Base-by-base conservation (phyloP, 2,329 filamentous ascomycete genomes). In the Colletotrichum sp. region DNA sequence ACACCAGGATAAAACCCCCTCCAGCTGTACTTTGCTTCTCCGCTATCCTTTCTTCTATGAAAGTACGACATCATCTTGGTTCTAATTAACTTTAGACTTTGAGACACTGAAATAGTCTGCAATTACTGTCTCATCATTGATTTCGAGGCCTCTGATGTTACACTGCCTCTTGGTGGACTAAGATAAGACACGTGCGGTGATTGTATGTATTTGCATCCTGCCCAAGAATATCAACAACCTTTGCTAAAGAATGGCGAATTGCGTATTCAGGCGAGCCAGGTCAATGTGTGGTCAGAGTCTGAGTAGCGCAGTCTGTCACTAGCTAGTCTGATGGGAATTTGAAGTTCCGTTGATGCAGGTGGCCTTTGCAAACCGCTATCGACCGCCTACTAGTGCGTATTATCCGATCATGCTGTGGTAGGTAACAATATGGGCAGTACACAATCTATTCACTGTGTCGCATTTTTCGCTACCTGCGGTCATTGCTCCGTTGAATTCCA, bases 401-500 rank as follows among this genome's bases (percentile, higher is more conserved):
- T 13, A 48, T 3, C 38, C 9, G 18, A 0, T 48, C 43, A 21
- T 48, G 43, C 3, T 10, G 5, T 13, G 43, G 43, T 21, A n/a
- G 18, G n/a, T 21, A 21, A 13, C 7, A 13, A 52, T 13, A 3
- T 21, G 43, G 9, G 16, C 1, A 12, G 43, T 7, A 48, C 43
- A 21, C 2, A 13, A 13, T 12, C 43, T 4, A 12, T 52, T 52
- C 43, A 52, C 43, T 7, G 43, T 48, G 1, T 48, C 2, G 38
- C 9, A 6, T n/a, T 4, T 48, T 48, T 48, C 18, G 38, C 38
- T 48, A 48, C 5, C 18, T 7, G 38, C 18, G 18, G 38, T 48
- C 3, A 48, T 6, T 12, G 3, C 3, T 43, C 0, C 4, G 3
- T 43, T n/a, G 1, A 43, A n/a, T n/a, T 4, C 5, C 9, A 48